These are phyloP conservation scores for Pythium rhizo-oryzae DNA, from an alignment of 352 stramenopile genomes.

Conservation along the genomic window DNA sequence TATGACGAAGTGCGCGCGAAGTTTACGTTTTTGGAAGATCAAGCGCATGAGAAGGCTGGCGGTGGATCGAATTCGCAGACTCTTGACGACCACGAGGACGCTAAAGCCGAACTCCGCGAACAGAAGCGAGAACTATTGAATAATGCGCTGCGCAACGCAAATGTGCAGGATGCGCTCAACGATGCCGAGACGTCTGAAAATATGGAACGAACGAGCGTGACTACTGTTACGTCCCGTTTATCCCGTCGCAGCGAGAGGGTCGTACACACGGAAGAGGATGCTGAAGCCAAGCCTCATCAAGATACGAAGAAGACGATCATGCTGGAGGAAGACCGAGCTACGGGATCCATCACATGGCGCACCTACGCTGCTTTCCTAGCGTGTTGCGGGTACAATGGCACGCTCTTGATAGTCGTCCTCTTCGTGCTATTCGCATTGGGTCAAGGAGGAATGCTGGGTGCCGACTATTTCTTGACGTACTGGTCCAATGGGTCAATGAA, in stretches of 20 bases:
- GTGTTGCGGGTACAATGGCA: slow-evolving; percentile 21
- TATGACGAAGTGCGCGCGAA: slow-evolving; percentile 17
- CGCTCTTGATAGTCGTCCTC: not conserved
- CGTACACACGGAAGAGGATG: not conserved
- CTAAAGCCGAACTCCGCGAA: no score
- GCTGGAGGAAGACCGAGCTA: slow-evolving; percentile 69
- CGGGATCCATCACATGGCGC: slow-evolving; percentile 57
- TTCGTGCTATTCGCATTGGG: slow-evolving; percentile 15
- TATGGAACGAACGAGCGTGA: not conserved
- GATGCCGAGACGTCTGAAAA: slow-evolving; percentile 31
- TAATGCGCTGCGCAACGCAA: not conserved
- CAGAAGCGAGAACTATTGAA: not conserved
- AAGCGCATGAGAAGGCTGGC: slow-evolving; percentile 10
- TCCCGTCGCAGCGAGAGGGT: not conserved
- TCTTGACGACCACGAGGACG: no score
- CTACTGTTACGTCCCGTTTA: not conserved
- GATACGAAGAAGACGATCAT: slow-evolving; percentile 55
- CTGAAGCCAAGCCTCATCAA: not conserved
- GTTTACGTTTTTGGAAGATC: slow-evolving; percentile 65
- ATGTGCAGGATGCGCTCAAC: slow-evolving; percentile 49
- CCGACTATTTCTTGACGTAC: slow-evolving; percentile 84
- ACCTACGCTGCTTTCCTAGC: slow-evolving; percentile 57
- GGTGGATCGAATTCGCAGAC: no score
- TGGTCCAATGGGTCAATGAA: slow-evolving; percentile 75
- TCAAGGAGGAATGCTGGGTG: slow-evolving; percentile 6